phyloP scores from a whole-genome alignment of 75 land plant species.

The Cupressus sempervirens region DNA sequence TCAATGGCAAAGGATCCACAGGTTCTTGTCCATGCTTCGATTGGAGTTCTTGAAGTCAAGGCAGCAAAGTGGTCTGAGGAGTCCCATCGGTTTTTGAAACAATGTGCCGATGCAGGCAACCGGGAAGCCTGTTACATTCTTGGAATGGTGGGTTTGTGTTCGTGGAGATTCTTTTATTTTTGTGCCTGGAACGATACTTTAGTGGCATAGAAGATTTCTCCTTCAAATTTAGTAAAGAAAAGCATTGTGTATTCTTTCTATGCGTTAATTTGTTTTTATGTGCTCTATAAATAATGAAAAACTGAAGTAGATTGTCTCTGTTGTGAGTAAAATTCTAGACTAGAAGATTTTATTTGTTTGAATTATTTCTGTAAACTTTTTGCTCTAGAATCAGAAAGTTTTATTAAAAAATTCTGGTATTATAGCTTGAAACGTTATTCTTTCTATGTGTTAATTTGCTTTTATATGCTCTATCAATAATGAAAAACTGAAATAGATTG shows the following conservation, averaged over 20 bases:
- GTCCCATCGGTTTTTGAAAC: slow-evolving; percentile 55
- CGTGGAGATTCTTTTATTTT: not conserved
- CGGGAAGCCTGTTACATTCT: slow-evolving; percentile 65
- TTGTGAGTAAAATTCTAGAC: not conserved
- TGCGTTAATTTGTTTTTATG: not conserved
- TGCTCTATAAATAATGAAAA: not conserved
- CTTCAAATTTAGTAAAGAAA: not conserved
- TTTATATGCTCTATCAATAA: not conserved
- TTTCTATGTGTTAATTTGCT: not conserved
- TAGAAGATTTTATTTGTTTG: not conserved
- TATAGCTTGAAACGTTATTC: not conserved
- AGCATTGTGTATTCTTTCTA: not conserved
- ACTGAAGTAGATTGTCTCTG: not conserved
- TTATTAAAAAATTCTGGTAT: not conserved
- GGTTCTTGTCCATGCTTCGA: slow-evolving; percentile 39
- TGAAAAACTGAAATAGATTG: not conserved
- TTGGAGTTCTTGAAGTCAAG: slow-evolving; percentile 33
- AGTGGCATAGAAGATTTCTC: not conserved
- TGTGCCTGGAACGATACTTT: not conserved
- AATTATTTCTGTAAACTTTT: not conserved
- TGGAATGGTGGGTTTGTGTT: slow-evolving; percentile 41
- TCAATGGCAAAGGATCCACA: slow-evolving; percentile 23
- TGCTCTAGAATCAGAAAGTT: not conserved
- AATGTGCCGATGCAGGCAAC: slow-evolving; percentile 64
- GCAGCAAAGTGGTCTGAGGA: slow-evolving; percentile 62